A percentile compares a stretch with the other conserved stretches of the same genome.
These are phyloP conservation scores for Isabelozyma heimii DNA, from an alignment of 805 yeast genomes.

Conservation along the genomic window DNA sequence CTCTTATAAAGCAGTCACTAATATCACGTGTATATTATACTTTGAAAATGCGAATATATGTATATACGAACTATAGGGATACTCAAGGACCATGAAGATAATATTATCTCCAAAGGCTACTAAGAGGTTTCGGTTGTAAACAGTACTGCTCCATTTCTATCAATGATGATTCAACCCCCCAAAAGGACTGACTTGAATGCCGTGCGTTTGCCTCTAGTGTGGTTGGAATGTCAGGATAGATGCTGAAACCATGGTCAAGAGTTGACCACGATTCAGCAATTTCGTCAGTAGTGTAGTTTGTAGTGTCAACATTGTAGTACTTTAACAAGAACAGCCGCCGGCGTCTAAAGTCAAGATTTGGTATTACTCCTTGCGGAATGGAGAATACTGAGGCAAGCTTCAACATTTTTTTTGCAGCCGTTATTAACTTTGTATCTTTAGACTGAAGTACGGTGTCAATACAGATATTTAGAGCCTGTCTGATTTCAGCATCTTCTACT, in stretches of 20 bases:
- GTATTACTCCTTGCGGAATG: background rate
- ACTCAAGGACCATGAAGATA: background rate
- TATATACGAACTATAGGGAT: background rate
- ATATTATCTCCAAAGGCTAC: slow-evolving; percentile 14
- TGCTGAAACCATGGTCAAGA: background rate
- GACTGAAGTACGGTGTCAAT: background rate
- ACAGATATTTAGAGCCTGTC: background rate
- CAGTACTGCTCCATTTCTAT: slow-evolving; percentile 28
- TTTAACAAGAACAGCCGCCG: background rate
- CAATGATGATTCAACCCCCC: slow-evolving; percentile 25
- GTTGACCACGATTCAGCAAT: background rate
- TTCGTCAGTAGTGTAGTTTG: background rate
- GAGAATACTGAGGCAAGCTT: background rate
- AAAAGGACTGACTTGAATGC: slow-evolving; percentile 11
- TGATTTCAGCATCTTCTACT: slow-evolving; percentile 16
- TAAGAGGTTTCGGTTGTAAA: slow-evolving; percentile 11
- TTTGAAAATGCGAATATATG: background rate
- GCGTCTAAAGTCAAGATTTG: background rate
- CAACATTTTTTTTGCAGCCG: background rate
- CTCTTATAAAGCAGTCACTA: slow-evolving; percentile 25
- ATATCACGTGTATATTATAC: slow-evolving; percentile 16
- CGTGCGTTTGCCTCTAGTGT: background rate
- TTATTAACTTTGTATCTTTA: too few relatives aligned
- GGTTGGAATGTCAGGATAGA: background rate
- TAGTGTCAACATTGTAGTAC: background rate